phyloP scores from a whole-genome alignment of 345 rosid species.

The Turnera subulata region DNA sequence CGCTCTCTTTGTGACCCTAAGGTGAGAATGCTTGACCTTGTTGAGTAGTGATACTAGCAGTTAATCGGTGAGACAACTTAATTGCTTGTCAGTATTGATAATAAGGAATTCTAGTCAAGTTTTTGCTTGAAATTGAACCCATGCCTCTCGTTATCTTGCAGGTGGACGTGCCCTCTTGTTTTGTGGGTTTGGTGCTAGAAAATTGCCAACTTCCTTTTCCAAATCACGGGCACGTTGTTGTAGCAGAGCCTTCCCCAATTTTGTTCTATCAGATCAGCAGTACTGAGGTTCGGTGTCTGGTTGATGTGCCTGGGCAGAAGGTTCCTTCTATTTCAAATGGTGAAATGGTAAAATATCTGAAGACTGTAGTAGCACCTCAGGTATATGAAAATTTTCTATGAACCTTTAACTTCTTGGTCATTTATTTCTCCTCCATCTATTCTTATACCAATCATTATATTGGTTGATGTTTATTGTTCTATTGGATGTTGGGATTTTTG shows the following conservation, averaged over 20 bases:
- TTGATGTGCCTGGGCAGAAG: constrained; percentile 31
- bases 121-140: background rate
- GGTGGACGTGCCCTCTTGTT: constrained; percentile 32
- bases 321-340: constrained; percentile 32
- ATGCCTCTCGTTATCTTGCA: constrained; percentile 1
- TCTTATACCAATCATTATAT: background rate
- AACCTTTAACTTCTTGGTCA: background rate
- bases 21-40: constrained; percentile 11
- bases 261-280: constrained; percentile 27
- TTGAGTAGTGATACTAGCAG: background rate
- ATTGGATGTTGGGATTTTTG: too few relatives aligned
- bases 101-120: background rate
- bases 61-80: too few relatives aligned
- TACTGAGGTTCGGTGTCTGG: constrained; percentile 27
- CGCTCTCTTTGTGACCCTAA: constrained; percentile 29
- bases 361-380: constrained; percentile 28
- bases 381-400: background rate
- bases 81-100: background rate
- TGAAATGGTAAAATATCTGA: constrained; percentile 27
- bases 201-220: constrained; percentile 26
- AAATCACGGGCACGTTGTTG: constrained; percentile 25
- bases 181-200: constrained; percentile 29
- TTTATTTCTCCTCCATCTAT: background rate
- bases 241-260: constrained; percentile 31
- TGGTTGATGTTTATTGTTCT: background rate